Percentiles rank a stretch among this genome's conserved stretches.
These are phyloP conservation scores for Pterothamnion heteromorphum DNA, from an alignment of 31 red algal species.

Conservation along the genomic window DNA sequence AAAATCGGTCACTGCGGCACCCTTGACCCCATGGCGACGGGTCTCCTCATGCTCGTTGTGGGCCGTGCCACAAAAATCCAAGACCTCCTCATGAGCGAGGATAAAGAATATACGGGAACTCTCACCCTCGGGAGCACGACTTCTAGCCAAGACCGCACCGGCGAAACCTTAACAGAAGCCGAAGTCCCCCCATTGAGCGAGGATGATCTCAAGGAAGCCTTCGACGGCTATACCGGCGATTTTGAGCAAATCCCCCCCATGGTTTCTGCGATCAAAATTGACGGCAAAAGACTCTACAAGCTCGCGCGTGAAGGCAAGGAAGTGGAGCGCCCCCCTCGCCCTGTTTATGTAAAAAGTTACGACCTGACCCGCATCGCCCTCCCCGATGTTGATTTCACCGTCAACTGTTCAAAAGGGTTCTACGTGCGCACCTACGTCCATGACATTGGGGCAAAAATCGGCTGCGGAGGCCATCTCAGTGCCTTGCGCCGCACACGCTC, in stretches of 20 bases:
- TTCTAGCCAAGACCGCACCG: neutral
- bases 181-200: neutral
- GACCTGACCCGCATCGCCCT: neutral
- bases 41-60: conserved; percentile 21
- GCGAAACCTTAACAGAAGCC: neutral
- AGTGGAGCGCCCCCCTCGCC: neutral
- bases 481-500: neutral
- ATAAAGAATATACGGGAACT: conserved; percentile 1
- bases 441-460: conserved; percentile 6
- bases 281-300: conserved; percentile 10
- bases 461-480: neutral
- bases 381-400: conserved; percentile 1
- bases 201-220: neutral
- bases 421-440: conserved; percentile 5
- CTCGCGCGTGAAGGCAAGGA: conserved; percentile 7
- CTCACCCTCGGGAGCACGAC: neutral
- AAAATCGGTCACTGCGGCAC: conserved; percentile 50
- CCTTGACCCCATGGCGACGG: conserved; percentile 54
- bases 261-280: conserved; percentile 35
- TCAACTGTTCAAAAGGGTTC: conserved; percentile 24
- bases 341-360: neutral
- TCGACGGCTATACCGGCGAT: neutral
- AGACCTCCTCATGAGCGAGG: neutral
- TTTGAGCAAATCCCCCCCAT: conserved; percentile 21
- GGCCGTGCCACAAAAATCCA: conserved; percentile 26